A percentile compares a stretch with the other conserved stretches of the same genome.
Conservation (phyloP, 371 early-diverging fungal genomes). For the Massospora cicadina region DNA sequence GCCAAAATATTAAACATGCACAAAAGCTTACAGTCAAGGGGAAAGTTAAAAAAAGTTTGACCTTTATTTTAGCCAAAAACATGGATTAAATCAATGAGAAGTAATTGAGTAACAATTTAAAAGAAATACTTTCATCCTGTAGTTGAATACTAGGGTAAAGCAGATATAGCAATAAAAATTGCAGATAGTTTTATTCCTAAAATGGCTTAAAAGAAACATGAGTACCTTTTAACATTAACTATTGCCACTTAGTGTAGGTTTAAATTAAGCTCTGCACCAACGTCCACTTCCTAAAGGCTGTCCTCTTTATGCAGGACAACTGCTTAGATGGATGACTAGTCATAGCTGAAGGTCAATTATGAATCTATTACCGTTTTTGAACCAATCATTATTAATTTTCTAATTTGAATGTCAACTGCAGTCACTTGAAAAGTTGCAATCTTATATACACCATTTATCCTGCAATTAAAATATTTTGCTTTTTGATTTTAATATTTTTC, state of each 20-base stretch:
- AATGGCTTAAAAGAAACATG: slow-evolving; percentile 14
- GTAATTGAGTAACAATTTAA: neutral
- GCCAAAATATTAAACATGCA: slow-evolving; percentile 18
- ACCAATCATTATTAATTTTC: no score
- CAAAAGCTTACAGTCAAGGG: slow-evolving; percentile 40
- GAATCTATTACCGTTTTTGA: no score
- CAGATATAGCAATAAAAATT: slow-evolving; percentile 35
- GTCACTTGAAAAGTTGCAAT: no score
- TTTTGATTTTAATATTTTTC: no score
- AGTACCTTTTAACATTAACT: neutral
- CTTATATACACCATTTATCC: no score
- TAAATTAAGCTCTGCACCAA: no score
- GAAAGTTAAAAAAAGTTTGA: slow-evolving; percentile 76
- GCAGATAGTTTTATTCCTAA: slow-evolving; percentile 38
- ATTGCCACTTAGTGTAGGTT: neutral
- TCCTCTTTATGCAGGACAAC: no score
- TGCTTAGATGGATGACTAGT: no score
- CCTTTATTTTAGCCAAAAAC: slow-evolving; percentile 68
- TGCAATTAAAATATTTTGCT: no score
- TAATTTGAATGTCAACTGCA: no score
- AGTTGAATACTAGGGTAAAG: slow-evolving; percentile 34
- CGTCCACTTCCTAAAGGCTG: no score
- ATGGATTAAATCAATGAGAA: slow-evolving; percentile 30
- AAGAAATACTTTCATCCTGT: slow-evolving; percentile 45
- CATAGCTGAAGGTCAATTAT: no score